These are phyloP conservation scores for Cordyceps javanica DNA, from an alignment of 2,329 filamentous ascomycete genomes.

Conservation along the genomic window DNA sequence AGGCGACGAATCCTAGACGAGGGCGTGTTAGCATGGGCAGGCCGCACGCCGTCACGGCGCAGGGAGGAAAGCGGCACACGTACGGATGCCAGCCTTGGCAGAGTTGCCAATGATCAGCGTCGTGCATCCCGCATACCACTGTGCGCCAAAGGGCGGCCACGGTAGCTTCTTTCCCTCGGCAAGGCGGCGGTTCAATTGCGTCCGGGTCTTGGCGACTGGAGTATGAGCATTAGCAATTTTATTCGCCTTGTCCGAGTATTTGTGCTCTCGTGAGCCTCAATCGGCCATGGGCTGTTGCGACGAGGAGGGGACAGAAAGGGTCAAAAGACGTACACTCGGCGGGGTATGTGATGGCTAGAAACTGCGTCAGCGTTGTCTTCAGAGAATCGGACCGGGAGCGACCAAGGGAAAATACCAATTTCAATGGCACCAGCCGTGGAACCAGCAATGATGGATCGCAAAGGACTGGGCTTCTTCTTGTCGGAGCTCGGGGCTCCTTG, in stretches of 20 bases:
- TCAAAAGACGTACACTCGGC: conserved; percentile 65
- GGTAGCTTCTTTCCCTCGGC: conserved; percentile 80
- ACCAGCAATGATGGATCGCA: conserved; percentile 88
- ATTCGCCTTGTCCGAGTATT: neutral
- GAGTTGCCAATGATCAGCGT: conserved; percentile 96
- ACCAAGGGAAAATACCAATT: conserved; percentile 60
- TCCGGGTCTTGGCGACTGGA: conserved; percentile 85
- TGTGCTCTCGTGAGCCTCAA: neutral
- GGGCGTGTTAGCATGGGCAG: neutral
- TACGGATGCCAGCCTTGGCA: conserved; percentile 90
- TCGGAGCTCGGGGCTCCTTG: conserved; percentile 11
- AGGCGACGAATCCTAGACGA: conserved; percentile 74
- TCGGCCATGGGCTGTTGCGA: neutral
- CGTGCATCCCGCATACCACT: conserved; percentile 98
- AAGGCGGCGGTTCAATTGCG: conserved; percentile 83
- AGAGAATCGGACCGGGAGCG: neutral
- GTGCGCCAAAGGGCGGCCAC: conserved; percentile 85
- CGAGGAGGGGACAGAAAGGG: neutral
- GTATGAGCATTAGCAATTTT: conserved; percentile 4
- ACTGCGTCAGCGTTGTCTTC: neutral
- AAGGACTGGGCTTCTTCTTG: conserved; percentile 60
- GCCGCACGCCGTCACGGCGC: neutral
- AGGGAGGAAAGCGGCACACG: conserved; percentile 26
- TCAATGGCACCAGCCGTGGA: conserved; percentile 92
- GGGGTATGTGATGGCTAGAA: conserved; percentile 78